phyloP scores from a whole-genome alignment of 192 early-diverging fungal genomes.

The Spizellomyces punctatus region DNA sequence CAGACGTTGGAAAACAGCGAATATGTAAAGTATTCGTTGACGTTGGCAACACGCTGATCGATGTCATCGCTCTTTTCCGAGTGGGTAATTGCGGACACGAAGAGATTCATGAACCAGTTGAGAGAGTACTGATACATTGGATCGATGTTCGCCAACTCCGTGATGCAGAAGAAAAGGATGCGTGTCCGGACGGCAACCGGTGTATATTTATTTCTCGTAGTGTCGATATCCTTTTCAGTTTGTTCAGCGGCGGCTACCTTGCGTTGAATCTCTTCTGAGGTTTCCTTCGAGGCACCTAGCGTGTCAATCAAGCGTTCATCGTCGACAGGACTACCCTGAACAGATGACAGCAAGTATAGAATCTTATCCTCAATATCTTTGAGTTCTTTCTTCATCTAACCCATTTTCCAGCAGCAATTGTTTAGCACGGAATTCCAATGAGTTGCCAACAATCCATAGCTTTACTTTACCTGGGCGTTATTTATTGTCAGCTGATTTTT shows the following conservation, averaged over 20 bases:
- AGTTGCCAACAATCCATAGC: neutral
- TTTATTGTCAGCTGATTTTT: constrained; percentile 62
- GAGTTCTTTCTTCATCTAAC: constrained; percentile 58
- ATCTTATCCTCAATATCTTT: constrained; percentile 71
- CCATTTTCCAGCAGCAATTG: neutral
- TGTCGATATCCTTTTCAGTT: constrained; percentile 66
- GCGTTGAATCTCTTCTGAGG: constrained; percentile 62
- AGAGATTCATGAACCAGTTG: constrained; percentile 67
- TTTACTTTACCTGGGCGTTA: constrained; percentile 53
- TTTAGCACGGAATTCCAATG: neutral
- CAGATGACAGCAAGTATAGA: constrained; percentile 60
- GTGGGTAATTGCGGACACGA: constrained; percentile 54
- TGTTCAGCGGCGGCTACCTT: constrained; percentile 60
- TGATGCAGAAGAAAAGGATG: constrained; percentile 67
- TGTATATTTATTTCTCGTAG: constrained; percentile 61
- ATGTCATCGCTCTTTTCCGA: constrained; percentile 64
- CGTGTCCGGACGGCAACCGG: constrained; percentile 59
- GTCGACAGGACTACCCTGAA: constrained; percentile 65
- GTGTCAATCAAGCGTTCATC: constrained; percentile 67
- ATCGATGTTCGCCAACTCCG: constrained; percentile 59
- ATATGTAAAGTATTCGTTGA: constrained; percentile 67
- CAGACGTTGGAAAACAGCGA: constrained; percentile 66
- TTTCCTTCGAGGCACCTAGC: constrained; percentile 61
- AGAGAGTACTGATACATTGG: constrained; percentile 69
- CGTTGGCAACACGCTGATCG: constrained; percentile 56